Evolutionary conservation across 2,329 filamentous ascomycete species (phyloP), one percentile per base, ranked within the genome.

Genomic region (Biscogniauxia marginata): DNA sequence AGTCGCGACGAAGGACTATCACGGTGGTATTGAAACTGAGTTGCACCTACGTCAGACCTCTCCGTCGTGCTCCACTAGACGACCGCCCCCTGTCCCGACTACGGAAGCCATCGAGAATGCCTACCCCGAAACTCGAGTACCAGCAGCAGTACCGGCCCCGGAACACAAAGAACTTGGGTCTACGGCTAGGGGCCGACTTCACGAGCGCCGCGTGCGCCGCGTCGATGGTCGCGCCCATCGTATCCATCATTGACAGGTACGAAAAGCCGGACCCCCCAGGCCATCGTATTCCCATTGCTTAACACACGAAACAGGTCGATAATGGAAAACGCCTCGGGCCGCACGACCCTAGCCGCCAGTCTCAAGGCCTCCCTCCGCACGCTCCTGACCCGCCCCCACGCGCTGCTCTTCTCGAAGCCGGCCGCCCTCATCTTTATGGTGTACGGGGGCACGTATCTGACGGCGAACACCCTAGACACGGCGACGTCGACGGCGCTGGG

Each of bases 391-490:
- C 80, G 77, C 7, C 89, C 89, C 0, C 85, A 86, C 56, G 66
- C 73, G 21, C 78, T 89, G 65, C 66, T 91, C 62, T 73, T 85
- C 69, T 84, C 84, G 50, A 84, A 83, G 57, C 88, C 89, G 0
- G 88, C 89, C 65, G 84, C 77, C 47, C 80, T 91, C 62, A 87
- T 92, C 70, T 82, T 84, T 74, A 77, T 84, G 74, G 79, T 96
- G 46, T 98, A 97, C 79, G 90, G 87, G 59, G 88, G 90, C 63
- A 98, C 93, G 57, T 97, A 97, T 77, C 77, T 95, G 11, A 91
- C 90, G 1, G 93, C 93, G 61, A 97, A 97, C 77, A 76, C 83
- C 11, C 85, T 96, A 70, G 93, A 98, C 76, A 97, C 93, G 0
- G 73, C 84, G 49, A 78, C 85, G 46, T 88, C 90, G 4, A 91